Base-by-base conservation (phyloP, 2,329 filamentous ascomycete species). In the Claviceps pusilla region DNA sequence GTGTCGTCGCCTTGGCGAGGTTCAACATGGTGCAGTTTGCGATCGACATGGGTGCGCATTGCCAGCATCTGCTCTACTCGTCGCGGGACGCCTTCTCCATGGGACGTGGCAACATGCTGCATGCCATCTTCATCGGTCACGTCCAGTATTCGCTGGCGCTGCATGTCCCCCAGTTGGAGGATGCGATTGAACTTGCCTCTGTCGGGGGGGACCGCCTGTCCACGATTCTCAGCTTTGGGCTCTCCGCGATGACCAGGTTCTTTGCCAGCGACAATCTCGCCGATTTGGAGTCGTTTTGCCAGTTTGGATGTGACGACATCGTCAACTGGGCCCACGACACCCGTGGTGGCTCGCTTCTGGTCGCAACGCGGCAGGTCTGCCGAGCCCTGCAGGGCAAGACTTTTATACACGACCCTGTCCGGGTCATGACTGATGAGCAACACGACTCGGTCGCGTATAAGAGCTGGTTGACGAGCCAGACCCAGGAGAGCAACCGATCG, bases 361-460 rank as follows among this genome's bases (percentile, higher is more conserved):
- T 86, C 56, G 76, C 78, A 3, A 73, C 84, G 3, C 73, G 83
- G 51, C 86, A 90, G 64, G 75, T 79, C 29, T 78, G 76, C 51
- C 78, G 84, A 50, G 84, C 87, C 28, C 68, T 90, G 24, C 84
- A 89, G 64, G 87, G 87, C 53, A 90, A 89, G 66, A 90, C 87
- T 0, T 68, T 68, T 11, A 68, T 68, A 3, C 66, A 70, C 11
- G 70, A 76, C 10, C 68, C 82, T 0, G 62, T 72, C 0, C 71
- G 76, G 19, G 73, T 89, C 11, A 77, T 90, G 71, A 79, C 75
- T 45, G 86, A 90, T 59, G 73, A 79, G n/a, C 73, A 80, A 48
- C 86, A 90, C 62, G 75, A 79, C 54, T 74, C 79, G 1, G 59
- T 65, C 1, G 65, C 67, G 2, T 85, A 84, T 67, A 82, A 75